phyloP scores from a whole-genome alignment of 352 stramenopile species.

The Phytophthora hibernalis region DNA sequence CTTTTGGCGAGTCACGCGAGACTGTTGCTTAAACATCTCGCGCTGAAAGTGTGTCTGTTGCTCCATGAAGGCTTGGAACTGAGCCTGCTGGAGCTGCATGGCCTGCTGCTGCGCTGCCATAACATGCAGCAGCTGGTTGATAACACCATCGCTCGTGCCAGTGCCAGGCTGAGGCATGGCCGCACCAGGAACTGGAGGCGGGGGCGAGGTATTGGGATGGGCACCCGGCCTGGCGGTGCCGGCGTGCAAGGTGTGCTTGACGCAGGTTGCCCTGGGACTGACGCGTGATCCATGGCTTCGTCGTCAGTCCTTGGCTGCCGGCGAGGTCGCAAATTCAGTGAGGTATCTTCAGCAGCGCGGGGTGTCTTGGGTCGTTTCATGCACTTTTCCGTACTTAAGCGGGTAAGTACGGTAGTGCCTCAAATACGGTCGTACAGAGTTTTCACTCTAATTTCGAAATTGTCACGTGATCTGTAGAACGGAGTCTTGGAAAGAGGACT shows the following conservation, averaged over 20 bases:
- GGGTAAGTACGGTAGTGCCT: slow-evolving; percentile 6
- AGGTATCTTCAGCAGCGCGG: background rate
- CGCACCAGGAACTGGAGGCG: background rate
- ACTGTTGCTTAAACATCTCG: slow-evolving; percentile 19
- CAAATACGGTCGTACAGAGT: slow-evolving; percentile 7
- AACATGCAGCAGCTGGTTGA: slow-evolving; percentile 2
- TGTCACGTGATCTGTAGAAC: background rate
- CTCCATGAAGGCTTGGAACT: slow-evolving; percentile 17
- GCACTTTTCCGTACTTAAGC: slow-evolving; percentile 2
- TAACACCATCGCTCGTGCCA: background rate
- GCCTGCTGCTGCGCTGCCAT: slow-evolving; percentile 2
- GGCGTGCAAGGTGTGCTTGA: background rate
- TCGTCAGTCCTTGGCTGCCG: background rate
- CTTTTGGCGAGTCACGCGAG: background rate
- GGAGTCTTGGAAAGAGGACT: too few relatives aligned
- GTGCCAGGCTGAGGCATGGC: background rate
- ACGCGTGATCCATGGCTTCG: background rate
- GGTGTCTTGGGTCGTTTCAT: slow-evolving; percentile 9
- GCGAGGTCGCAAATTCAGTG: background rate
- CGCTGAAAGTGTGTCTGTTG: slow-evolving; percentile 13
- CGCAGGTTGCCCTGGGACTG: background rate
- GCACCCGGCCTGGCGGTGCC: background rate
- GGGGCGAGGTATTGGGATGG: background rate
- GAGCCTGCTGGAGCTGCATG: slow-evolving; percentile 15
- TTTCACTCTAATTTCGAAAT: slow-evolving; percentile 17